Conservation (phyloP, 2,329 filamentous ascomycete species). For the Aspergillus luchuensis region DNA sequence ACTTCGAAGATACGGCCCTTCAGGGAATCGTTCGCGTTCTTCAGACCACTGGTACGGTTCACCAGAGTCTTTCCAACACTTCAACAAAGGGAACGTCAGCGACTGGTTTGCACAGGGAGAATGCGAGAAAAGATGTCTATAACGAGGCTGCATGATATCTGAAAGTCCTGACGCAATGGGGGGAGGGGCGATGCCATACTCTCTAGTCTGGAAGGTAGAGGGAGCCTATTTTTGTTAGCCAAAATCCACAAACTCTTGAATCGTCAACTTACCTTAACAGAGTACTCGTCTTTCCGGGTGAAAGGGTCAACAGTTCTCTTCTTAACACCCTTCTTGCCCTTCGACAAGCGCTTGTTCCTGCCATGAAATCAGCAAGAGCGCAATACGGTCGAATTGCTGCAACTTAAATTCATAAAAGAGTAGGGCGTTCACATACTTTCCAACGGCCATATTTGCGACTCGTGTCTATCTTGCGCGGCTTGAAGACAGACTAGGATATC, state of each 20-base stretch:
- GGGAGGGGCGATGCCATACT: conserved; percentile 64
- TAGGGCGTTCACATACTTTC: conserved; percentile 61
- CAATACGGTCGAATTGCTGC: background rate
- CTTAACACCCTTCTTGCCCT: conserved; percentile 99
- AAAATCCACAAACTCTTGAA: background rate
- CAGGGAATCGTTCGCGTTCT: conserved; percentile 99
- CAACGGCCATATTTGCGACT: conserved; percentile 78
- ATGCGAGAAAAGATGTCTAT: background rate
- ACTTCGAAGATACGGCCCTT: conserved; percentile 99
- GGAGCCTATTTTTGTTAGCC: conserved; percentile 65
- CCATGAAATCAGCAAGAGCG: conserved; percentile 18
- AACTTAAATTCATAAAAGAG: background rate
- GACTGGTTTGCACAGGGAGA: background rate
- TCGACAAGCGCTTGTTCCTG: conserved; percentile 99
- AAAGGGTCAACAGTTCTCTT: conserved; percentile 99
- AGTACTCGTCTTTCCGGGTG: conserved; percentile 99
- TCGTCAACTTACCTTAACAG: conserved; percentile 72
- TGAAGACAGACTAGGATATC: conserved; percentile 47
- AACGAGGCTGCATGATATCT: conserved; percentile 14
- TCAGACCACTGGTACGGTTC: conserved; percentile 98
- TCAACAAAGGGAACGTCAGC: conserved; percentile 31
- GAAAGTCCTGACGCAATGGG: conserved; percentile 7
- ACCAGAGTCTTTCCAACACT: conserved; percentile 99
- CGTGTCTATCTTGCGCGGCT: conserved; percentile 45
- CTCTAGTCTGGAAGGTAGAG: conserved; percentile 91